Evolutionary conservation across 208 protist genomes (phyloP).

Genomic region (Trypanosoma rangeli): DNA sequence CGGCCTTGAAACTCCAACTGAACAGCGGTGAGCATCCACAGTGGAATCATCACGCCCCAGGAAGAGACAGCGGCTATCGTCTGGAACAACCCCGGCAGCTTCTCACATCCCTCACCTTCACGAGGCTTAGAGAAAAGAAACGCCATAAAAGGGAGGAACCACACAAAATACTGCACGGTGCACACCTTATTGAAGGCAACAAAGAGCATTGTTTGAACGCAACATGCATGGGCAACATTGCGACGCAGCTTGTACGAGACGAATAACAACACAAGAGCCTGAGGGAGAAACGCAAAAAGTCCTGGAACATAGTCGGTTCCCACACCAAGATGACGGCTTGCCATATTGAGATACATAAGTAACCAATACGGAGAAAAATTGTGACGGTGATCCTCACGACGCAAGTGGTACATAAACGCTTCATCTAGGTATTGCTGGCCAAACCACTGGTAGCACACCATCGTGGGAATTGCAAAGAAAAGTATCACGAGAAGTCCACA

Average conservation of each 20-base stretch:
- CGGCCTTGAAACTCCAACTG: slow-evolving; percentile 82
- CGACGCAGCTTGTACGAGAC: slow-evolving; percentile 72
- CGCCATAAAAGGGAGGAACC: slow-evolving; percentile 87
- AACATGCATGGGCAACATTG: slow-evolving; percentile 78
- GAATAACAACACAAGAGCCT: slow-evolving; percentile 68
- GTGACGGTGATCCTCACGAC: slow-evolving; percentile 86
- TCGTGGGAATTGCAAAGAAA: slow-evolving; percentile 51
- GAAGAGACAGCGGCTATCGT: slow-evolving; percentile 31
- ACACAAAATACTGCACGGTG: slow-evolving; percentile 96
- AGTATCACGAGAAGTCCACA: slow-evolving; percentile 54
- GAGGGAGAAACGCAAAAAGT: slow-evolving; percentile 86
- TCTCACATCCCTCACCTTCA: not conserved
- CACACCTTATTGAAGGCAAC: slow-evolving; percentile 95
- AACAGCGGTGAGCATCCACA: slow-evolving; percentile 81
- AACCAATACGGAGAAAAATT: slow-evolving; percentile 94
- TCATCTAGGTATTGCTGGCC: slow-evolving; percentile 79
- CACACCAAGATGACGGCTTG: slow-evolving; percentile 37
- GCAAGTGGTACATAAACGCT: slow-evolving; percentile 82
- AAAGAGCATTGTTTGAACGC: slow-evolving; percentile 86
- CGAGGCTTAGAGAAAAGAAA: slow-evolving; percentile 71
- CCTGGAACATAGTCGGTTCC: slow-evolving; percentile 53
- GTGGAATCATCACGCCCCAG: slow-evolving; percentile 70
- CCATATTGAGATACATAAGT: slow-evolving; percentile 88
- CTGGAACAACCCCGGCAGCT: slow-evolving; percentile 17
- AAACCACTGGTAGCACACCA: slow-evolving; percentile 56